These are phyloP conservation scores for Phytophthora ramorum DNA, from an alignment of 352 stramenopile species.

Conservation along the genomic window DNA sequence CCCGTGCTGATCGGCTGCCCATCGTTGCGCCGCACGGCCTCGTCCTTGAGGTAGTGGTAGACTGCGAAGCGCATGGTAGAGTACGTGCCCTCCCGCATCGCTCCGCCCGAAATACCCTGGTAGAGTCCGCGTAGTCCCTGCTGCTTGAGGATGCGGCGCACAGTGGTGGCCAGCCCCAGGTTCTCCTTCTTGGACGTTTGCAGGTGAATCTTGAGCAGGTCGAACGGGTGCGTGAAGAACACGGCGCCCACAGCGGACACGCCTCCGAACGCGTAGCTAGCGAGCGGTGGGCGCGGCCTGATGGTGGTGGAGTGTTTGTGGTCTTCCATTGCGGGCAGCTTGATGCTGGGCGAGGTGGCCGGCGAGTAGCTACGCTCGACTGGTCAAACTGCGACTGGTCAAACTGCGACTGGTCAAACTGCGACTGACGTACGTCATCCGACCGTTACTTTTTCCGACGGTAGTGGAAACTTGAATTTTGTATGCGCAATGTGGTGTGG, in stretches of 20 bases:
- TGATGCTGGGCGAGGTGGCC: constrained; percentile 1
- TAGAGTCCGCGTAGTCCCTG: constrained; percentile 79
- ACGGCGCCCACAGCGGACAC: constrained; percentile 80
- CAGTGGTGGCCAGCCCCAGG: constrained; percentile 53
- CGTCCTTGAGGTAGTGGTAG: constrained; percentile 87
- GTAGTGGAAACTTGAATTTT: constrained; percentile 3
- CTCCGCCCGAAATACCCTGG: constrained; percentile 79
- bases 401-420: neutral
- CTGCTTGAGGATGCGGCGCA: constrained; percentile 65
- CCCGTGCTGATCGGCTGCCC: constrained; percentile 68
- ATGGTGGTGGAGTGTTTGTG: neutral
- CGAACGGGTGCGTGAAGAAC: constrained; percentile 89
- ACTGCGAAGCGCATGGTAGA: constrained; percentile 86
- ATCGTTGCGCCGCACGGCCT: constrained; percentile 68
- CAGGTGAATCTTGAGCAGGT: constrained; percentile 84
- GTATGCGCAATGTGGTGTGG: constrained; percentile 1
- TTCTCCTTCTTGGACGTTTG: constrained; percentile 84
- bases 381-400: constrained; percentile 11
- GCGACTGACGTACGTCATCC: constrained; percentile 7
- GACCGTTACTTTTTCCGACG: neutral
- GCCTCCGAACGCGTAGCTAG: constrained; percentile 81
- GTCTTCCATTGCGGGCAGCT: neutral
- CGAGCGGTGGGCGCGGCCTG: constrained; percentile 48
- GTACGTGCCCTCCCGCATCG: constrained; percentile 86
- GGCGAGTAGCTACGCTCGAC: constrained; percentile 1